Conservation (phyloP, 2,329 filamentous ascomycete species). For the Microcyclospora pomicola region DNA sequence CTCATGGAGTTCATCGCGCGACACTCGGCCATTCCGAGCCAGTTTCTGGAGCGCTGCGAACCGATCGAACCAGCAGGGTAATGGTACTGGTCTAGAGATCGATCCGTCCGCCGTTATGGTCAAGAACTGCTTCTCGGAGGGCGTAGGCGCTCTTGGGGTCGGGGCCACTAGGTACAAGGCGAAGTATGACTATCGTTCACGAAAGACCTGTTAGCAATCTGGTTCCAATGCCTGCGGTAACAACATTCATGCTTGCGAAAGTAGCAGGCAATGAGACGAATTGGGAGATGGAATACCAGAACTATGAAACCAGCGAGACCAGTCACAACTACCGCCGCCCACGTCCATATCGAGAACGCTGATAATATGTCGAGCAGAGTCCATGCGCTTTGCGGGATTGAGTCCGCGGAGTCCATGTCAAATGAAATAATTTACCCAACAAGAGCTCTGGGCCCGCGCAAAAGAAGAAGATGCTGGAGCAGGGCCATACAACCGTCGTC, state of each 20-base stretch:
- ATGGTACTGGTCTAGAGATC: conserved; percentile 37
- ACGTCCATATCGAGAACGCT: conserved; percentile 12
- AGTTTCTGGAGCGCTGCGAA: conserved; percentile 46
- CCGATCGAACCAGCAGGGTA: conserved; percentile 81
- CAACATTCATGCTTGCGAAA: too few species aligned
- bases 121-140: conserved; percentile 73
- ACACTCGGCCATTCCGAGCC: conserved; percentile 20
- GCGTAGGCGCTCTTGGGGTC: conserved; percentile 56
- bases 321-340: conserved; percentile 12
- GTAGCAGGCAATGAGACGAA: too few species aligned
- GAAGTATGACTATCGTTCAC: conserved; percentile 13
- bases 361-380: conserved; percentile 14
- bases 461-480: too few species aligned
- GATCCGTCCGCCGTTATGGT: conserved; percentile 56
- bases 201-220: background rate
- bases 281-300: conserved; percentile 15
- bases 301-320: conserved; percentile 13
- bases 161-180: conserved; percentile 64
- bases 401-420: conserved; percentile 19
- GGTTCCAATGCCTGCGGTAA: too few species aligned
- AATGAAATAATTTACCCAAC: too few species aligned
- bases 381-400: conserved; percentile 18
- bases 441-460: too few species aligned
- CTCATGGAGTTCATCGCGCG: conserved; percentile 35
- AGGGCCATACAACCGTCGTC: too few species aligned